Evolutionary conservation across 2,329 filamentous ascomycete genomes (phyloP), one percentile per base, ranked within the genome.

Genomic region (Penicillium occitanis): DNA sequence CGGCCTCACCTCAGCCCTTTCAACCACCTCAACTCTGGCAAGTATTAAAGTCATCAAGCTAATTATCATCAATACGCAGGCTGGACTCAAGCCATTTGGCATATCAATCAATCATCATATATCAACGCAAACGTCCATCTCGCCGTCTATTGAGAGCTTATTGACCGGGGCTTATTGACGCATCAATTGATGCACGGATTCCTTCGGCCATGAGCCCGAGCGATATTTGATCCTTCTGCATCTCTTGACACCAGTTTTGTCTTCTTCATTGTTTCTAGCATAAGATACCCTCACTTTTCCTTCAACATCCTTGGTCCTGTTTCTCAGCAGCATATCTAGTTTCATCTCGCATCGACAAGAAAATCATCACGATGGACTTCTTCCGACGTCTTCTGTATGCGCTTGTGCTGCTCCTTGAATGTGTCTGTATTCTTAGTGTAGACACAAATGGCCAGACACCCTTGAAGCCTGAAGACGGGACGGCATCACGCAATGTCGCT

Each of bases 401-500:
- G 48, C 22, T 65, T n/a, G 22, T 61, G 25, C 53, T 60, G 10
- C 17, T 65, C 17, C 13, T 61, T 7, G 30, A 51, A 60, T 60
- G 44, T 17, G 37, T 63, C 4, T 63, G 48, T 13, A 60, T 71
- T n/a, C 58, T 71, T 7, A 44, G 71, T 28, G 66, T 66, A 44
- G 68, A 70, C 63, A 72, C 72, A 22, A 58, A 68, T 65, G 66
- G 70, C 17, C 73, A 76, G 67, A 69, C 71, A 42, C 74, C 70
- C 22, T 64, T 77, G 44, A 61, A 42, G 2, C 35, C 61, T 19
- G 42, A 53, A 64, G 61, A 66, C 22, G 66, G 70, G 63, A 58
- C 64, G 25, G 35, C 68, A 19, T 69, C 73, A 0, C 78, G 75
- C 59, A 70, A 73, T 61, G 74, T 79, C 19, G 77, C 77, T 65